Evolutionary conservation across 331 rosid species (phyloP).

Genomic region (Prunus yedoensis): DNA sequence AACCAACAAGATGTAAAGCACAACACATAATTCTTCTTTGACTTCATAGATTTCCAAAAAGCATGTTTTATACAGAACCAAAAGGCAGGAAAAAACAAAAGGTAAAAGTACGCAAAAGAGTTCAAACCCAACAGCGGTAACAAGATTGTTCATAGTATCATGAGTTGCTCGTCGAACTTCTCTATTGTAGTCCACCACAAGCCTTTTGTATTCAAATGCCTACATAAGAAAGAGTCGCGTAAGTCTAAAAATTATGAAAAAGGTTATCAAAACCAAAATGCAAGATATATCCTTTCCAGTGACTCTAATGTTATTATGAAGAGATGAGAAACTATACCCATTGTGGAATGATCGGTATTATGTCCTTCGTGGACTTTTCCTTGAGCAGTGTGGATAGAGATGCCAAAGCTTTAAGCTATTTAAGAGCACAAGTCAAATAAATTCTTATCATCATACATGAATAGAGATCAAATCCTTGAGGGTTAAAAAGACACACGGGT

Average conservation of each 20-base stretch:
- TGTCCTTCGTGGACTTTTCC: slow-evolving; percentile 68
- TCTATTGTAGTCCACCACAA: slow-evolving; percentile 92
- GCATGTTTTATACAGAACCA: background rate
- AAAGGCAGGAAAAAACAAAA: slow-evolving; percentile 10
- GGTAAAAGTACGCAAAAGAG: slow-evolving; percentile 19
- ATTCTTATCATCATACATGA: slow-evolving; percentile 15
- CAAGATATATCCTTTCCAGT: slow-evolving; percentile 7
- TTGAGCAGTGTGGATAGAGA: slow-evolving; percentile 66
- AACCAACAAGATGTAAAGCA: background rate
- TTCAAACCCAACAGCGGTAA: slow-evolving; percentile 63
- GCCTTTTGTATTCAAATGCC: slow-evolving; percentile 91
- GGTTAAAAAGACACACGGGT: background rate
- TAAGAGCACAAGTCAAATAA: slow-evolving; percentile 20
- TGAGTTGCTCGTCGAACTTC: slow-evolving; percentile 93
- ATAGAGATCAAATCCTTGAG: background rate
- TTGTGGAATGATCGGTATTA: slow-evolving; percentile 68
- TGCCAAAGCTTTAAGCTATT: slow-evolving; percentile 87
- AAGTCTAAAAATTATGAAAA: slow-evolving; percentile 5
- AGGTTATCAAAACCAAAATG: slow-evolving; percentile 9
- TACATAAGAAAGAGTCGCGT: slow-evolving; percentile 26
- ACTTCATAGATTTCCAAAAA: slow-evolving; percentile 17
- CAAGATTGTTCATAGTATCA: slow-evolving; percentile 82
- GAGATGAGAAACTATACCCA: slow-evolving; percentile 61
- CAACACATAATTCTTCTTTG: background rate
- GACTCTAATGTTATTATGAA: background rate